These are phyloP conservation scores for Elsinoe ampelina DNA, from an alignment of 2,329 filamentous ascomycete genomes.

Conservation along the genomic window DNA sequence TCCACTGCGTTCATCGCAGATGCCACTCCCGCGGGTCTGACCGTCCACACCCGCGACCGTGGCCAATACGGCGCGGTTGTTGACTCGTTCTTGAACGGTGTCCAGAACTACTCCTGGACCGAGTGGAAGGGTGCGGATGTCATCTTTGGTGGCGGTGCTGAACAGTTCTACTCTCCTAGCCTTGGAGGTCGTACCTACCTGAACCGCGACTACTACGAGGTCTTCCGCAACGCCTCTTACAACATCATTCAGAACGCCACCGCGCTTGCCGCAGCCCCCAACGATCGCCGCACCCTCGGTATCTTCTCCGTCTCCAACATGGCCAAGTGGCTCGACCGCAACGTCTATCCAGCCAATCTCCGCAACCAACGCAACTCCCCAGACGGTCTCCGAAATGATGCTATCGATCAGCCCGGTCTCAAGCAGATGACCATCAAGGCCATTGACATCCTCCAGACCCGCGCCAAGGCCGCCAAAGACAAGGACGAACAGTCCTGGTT, in stretches of 20 bases:
- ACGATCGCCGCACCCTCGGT: slow-evolving; percentile 57
- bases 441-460: slow-evolving; percentile 62
- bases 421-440: slow-evolving; percentile 89
- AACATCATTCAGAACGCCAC: slow-evolving; percentile 66
- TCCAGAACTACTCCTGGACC: slow-evolving; percentile 75
- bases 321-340: slow-evolving; percentile 79
- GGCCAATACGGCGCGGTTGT: slow-evolving; percentile 62
- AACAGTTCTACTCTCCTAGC: slow-evolving; percentile 58
- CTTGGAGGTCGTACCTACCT: slow-evolving; percentile 46
- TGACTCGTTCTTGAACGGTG: slow-evolving; percentile 65
- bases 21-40: slow-evolving; percentile 69
- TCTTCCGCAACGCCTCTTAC: slow-evolving; percentile 66
- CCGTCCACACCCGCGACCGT: slow-evolving; percentile 63
- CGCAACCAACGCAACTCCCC: slow-evolving; percentile 58
- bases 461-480: slow-evolving; percentile 43
- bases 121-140: slow-evolving; percentile 66
- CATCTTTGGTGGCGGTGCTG: slow-evolving; percentile 72
- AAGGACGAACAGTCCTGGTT: slow-evolving; percentile 53
- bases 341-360: slow-evolving; percentile 66
- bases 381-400: slow-evolving; percentile 52
- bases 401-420: slow-evolving; percentile 68
- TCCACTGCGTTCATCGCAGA: slow-evolving; percentile 75
- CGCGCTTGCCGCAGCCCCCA: slow-evolving; percentile 49
- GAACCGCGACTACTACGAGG: slow-evolving; percentile 61
- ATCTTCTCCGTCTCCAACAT: slow-evolving; percentile 69